These are phyloP conservation scores for Boletus rubescentipes DNA, from an alignment of 768 basidiomycete species.

Conservation along the genomic window DNA sequence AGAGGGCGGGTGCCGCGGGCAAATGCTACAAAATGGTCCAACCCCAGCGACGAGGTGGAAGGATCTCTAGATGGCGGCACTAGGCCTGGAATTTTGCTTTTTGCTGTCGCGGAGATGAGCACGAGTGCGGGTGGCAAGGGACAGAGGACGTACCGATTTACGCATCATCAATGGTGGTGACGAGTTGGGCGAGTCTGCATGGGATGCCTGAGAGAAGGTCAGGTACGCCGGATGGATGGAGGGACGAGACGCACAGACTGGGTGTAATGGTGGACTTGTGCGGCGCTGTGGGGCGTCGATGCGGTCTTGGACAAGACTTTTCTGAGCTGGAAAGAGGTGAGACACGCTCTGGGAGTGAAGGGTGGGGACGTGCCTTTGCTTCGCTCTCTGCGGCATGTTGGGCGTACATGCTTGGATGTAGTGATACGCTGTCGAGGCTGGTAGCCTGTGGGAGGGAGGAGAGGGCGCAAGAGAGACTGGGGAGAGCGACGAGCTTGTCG, in stretches of 20 bases:
- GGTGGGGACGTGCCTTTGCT: constrained; percentile 56
- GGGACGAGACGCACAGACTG: constrained; percentile 34
- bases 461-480: constrained; percentile 68
- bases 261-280: constrained; percentile 34
- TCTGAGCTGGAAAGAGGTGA: constrained; percentile 45
- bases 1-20: constrained; percentile 21
- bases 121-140: neutral
- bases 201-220: constrained; percentile 31
- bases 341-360: constrained; percentile 1
- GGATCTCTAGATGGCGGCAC: neutral
- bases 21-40: constrained; percentile 23
- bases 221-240: neutral
- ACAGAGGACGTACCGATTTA: constrained; percentile 40
- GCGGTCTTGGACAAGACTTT: constrained; percentile 59
- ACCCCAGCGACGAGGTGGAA: constrained; percentile 13
- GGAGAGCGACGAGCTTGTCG: constrained; percentile 65
- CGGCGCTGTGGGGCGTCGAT: constrained; percentile 35
- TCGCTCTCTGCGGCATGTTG: constrained; percentile 69
- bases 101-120: constrained; percentile 17
- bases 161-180: constrained; percentile 58
- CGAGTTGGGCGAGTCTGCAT: constrained; percentile 37
- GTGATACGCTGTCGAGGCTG: constrained; percentile 59
- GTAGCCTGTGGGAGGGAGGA: constrained; percentile 71
- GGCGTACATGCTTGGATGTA: constrained; percentile 72
- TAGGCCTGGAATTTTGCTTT: constrained; percentile 38